Percentiles rank a stretch among this genome's conserved stretches.
Evolutionary conservation across 2,329 filamentous ascomycete genomes (phyloP).

Genomic region (Colletotrichum nymphaeae): DNA sequence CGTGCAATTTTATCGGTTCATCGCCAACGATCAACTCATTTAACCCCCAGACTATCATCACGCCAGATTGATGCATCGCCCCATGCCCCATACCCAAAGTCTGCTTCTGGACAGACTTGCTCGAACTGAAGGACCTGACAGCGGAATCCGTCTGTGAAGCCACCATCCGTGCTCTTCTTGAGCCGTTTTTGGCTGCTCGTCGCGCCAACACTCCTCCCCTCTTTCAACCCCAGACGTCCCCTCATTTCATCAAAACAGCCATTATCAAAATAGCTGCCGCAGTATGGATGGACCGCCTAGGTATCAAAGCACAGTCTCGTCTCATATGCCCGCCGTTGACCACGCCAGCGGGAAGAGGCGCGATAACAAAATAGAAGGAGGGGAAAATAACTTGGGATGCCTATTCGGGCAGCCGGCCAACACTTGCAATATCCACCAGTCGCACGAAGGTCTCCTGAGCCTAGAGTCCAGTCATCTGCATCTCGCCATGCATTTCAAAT

Average conservation of each 20-base stretch:
- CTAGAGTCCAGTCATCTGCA: constrained; percentile 1
- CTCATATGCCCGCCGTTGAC: background rate
- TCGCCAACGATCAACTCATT: background rate
- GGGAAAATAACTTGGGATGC: constrained; percentile 6
- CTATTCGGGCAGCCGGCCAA: background rate
- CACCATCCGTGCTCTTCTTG: background rate
- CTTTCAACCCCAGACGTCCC: background rate
- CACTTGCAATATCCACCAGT: constrained; percentile 32
- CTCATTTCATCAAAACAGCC: constrained; percentile 9
- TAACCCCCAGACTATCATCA: background rate
- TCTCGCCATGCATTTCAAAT: constrained; percentile 7
- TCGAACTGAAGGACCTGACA: background rate
- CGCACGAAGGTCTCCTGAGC: constrained; percentile 9
- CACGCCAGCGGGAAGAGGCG: background rate
- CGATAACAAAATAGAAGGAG: constrained; percentile 11
- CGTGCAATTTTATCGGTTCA: constrained; percentile 11
- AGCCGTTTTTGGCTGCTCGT: constrained; percentile 14
- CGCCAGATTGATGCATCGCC: constrained; percentile 10
- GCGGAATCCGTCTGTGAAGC: constrained; percentile 1
- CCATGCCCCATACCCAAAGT: background rate
- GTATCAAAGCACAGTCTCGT: background rate
- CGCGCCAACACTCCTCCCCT: constrained; percentile 1
- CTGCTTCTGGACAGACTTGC: constrained; percentile 21
- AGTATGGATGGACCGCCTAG: background rate
- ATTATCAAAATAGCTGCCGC: background rate